These are phyloP conservation scores for Globisporangium paddicum DNA, from an alignment of 352 stramenopile genomes.

Conservation along the genomic window DNA sequence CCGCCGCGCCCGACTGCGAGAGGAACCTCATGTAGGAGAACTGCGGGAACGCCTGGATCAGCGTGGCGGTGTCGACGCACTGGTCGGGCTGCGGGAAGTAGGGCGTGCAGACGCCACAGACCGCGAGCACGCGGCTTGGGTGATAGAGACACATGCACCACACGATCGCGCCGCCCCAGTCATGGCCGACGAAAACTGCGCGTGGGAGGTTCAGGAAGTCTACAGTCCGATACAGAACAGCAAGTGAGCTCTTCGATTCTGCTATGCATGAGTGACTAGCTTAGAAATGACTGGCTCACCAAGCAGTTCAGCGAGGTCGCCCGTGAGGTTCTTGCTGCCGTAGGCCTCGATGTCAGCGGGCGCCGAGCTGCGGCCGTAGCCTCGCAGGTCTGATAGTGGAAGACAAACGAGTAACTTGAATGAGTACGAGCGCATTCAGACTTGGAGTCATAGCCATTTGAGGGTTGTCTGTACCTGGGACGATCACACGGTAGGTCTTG, in stretches of 20 bases:
- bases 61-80: slow-evolving; percentile 30
- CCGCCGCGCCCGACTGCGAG: slow-evolving; percentile 22
- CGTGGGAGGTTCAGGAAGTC: slow-evolving; percentile 45
- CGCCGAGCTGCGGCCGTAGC: slow-evolving; percentile 42
- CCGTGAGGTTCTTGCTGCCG: slow-evolving; percentile 41
- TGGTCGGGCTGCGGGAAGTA: slow-evolving; percentile 30
- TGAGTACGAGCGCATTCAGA: no score
- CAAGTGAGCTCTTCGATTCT: no score
- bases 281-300: slow-evolving; percentile 17
- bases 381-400: slow-evolving; percentile 50
- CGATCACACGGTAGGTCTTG: slow-evolving; percentile 52
- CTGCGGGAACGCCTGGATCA: slow-evolving; percentile 21
- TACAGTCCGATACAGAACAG: no score
- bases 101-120: slow-evolving; percentile 50
- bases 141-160: slow-evolving; percentile 58
- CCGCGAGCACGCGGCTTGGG: slow-evolving; percentile 41
- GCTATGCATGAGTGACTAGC: no score
- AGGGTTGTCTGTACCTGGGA: no score
- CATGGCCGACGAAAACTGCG: slow-evolving; percentile 48
- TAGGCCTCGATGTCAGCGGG: slow-evolving; percentile 34
- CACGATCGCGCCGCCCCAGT: slow-evolving; percentile 47
- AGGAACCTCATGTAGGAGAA: slow-evolving; percentile 43
- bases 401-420: no score
- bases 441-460: no score
- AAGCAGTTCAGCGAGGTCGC: slow-evolving; percentile 34